Evolutionary conservation across 805 yeast genomes (phyloP), one percentile per base, ranked within the genome.

Genomic region (Teunomyces barrocoloradensis): DNA sequence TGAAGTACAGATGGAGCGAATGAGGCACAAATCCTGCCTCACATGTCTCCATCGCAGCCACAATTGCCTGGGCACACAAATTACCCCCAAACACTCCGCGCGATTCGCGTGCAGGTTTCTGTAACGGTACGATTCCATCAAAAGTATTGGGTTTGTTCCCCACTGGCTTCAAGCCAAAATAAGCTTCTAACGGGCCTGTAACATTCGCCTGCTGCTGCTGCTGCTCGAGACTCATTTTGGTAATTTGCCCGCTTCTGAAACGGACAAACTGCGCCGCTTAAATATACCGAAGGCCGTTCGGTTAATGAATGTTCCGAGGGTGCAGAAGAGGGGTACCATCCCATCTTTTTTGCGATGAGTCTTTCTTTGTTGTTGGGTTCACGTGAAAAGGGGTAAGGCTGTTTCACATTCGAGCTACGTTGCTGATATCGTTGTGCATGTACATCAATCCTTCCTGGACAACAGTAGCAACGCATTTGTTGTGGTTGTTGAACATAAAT

Each of bases 71-170:
- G 2, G 68, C 62, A 33, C 69, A 58, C 13, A 71, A 49, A 40
- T 68, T 71, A 1, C 76, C 77, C 1, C 75, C 76, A 46, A 60
- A 72, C n/a, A 67, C 69, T n/a, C 74, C 75, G 32, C 69, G 56
- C 11, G 62, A 51, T 17, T 39, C 44, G 5, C 55, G 49, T 6
- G 56, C 53, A 1, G 64, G 61, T 46, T 60, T 60, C n/a, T 44
- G 46, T 21, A 61, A 52, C 5, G 56, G 64, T 1, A 43, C 37
- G 15, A 54, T 17, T 3, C 59, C 59, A 35, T 54, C 55, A 36
- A 45, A 55, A 20, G 42, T 39, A 25, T 25, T 25, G 27, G 27
- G 27, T 2, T 25, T 11, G 29, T 5, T 47, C 51, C 15, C 36
- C 42, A 12, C 51, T 34, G 52, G 29, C 10, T 49, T 48, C 20